Evolutionary conservation across 208 protist genomes (phyloP).

Genomic region (Leishmania amazonensis): DNA sequence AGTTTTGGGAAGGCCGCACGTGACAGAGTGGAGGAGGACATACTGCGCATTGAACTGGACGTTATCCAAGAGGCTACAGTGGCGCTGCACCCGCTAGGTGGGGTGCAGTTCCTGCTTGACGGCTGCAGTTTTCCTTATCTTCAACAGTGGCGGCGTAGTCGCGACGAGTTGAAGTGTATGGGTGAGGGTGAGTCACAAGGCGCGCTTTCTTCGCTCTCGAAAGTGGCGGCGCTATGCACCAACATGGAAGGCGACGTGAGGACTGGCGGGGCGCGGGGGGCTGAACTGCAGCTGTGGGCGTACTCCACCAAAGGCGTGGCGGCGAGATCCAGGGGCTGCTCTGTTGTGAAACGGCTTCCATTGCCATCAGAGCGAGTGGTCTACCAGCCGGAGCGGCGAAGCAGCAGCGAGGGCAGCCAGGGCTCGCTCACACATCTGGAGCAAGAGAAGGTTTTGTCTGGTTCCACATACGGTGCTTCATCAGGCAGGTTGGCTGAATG

Average conservation of each 20-base stretch:
- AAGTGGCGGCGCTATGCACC: neutral
- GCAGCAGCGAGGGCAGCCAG: neutral
- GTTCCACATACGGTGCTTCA: neutral
- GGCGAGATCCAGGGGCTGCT: neutral
- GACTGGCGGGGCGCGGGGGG: neutral
- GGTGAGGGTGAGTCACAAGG: neutral
- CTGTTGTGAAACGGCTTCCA: neutral
- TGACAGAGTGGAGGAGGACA: neutral
- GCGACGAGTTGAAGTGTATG: slow-evolving; percentile 1
- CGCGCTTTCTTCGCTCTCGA: neutral
- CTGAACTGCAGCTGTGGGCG: slow-evolving; percentile 19
- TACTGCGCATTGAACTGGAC: slow-evolving; percentile 10
- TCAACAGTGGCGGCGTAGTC: slow-evolving; percentile 24
- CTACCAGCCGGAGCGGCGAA: slow-evolving; percentile 3
- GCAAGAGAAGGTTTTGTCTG: neutral
- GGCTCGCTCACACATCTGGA: neutral
- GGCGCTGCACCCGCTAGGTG: slow-evolving; percentile 12
- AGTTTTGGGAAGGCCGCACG: too few relatives aligned
- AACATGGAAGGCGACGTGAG: neutral
- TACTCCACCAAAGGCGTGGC: neutral
- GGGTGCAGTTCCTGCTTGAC: slow-evolving; percentile 13
- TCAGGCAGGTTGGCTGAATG: neutral
- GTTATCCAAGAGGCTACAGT: slow-evolving; percentile 25
- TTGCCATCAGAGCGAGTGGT: neutral
- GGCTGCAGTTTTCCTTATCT: slow-evolving; percentile 26